Evolutionary conservation across 2,329 filamentous ascomycete genomes (phyloP), one percentile per base, ranked within the genome.

Genomic region (Penicillium sp.): DNA sequence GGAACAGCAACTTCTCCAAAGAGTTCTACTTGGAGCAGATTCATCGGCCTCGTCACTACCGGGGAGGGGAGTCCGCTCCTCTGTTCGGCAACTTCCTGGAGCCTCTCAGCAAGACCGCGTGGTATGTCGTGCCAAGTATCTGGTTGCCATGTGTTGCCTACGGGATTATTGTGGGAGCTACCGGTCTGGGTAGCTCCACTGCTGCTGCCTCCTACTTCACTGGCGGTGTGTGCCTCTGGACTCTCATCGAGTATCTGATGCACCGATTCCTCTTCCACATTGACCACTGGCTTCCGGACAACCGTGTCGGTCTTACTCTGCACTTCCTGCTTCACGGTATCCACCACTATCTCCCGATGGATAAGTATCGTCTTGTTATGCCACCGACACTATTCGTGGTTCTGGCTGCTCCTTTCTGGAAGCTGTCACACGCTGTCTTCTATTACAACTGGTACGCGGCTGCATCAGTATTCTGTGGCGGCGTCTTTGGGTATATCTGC

Each of bases 301-400:
- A 97, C 74, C 84, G 91, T 54, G 87, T 90, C n/a, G 88, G 84
- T 62, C 81, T 99, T 58, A 96, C 91, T 0, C 67, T 88, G 21
- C 94, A 99, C 74, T 99, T 99, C 78, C 78, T 97, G 40, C 89
- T 99, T 27, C 94, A 99, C 69, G 94, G 94, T 62, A 91, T 99
- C 62, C 94, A 99, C 72, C 94, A 99, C 76, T 99, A 97, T 76
- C 84, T 99, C 5, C 94, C 94, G n/a, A 97, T 99, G 94, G 94
- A 99, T 79, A 93, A 88, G 71, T 93, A 96, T 69, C 88, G 94
- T 59, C 87, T 99, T 10, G 94, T 99, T 63, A 97, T 99, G 94
- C 94, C 94, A 1, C 94, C 94, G 0, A 85, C 91, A 0, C 81
- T 99, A 4, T 97, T 99, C 72, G 61, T 93, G 25, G 82, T 84